phyloP scores from a whole-genome alignment of 352 stramenopile species.

The Globisporangium nodosum region DNA sequence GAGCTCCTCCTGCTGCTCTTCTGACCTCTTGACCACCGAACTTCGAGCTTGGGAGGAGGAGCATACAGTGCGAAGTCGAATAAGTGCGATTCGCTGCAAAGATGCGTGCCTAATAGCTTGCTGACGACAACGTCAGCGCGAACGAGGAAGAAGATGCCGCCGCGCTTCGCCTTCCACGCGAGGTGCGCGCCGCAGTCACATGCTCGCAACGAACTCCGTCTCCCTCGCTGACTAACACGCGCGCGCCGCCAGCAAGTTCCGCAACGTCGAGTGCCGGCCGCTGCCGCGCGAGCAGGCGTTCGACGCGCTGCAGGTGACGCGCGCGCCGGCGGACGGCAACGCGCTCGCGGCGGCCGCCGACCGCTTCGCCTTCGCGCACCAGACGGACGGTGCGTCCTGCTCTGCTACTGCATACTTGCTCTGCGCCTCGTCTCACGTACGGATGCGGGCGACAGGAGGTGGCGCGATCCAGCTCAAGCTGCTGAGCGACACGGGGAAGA shows the following conservation, averaged over 20 bases:
- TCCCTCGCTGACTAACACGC: not conserved
- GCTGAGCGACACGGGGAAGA: constrained; percentile 38
- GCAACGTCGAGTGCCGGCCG: constrained; percentile 63
- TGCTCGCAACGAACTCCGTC: not conserved
- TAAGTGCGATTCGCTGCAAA: no score
- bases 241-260: constrained; percentile 52
- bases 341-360: constrained; percentile 31
- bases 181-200: constrained; percentile 17
- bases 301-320: constrained; percentile 60
- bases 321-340: constrained; percentile 37
- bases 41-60: no score
- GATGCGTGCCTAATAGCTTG: constrained; percentile 1
- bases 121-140: not conserved
- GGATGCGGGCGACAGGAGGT: constrained; percentile 19
- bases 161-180: constrained; percentile 41
- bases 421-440: not conserved
- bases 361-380: constrained; percentile 59
- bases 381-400: constrained; percentile 36
- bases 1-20: not conserved
- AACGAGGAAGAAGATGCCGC: constrained; percentile 24
- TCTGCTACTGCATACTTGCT: no score
- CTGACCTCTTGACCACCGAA: not conserved
- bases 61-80: no score
- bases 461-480: constrained; percentile 58
- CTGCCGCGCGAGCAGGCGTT: constrained; percentile 47